Base-by-base conservation (phyloP, 345 rosid species). In the Lenwebbia sp. region DNA sequence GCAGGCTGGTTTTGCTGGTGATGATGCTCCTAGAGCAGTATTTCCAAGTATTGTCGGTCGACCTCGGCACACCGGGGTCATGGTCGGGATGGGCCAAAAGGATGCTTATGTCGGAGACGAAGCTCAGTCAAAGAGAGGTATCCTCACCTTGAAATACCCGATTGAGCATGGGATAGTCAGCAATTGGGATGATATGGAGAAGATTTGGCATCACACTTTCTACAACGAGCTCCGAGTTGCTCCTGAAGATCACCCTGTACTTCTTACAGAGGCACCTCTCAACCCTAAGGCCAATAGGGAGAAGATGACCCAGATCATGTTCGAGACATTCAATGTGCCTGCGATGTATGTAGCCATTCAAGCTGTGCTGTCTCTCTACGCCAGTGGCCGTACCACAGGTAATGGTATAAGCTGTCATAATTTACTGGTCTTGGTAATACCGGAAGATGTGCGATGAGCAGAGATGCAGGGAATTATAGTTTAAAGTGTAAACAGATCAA, bases 11-110 rank as follows among this genome's bases (percentile, higher is more conserved):
- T 92, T 92, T 85, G 95, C 94, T 26, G 95, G 95, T 52, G 95
- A 93, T 88, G 95, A 93, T 90, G 95, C 94, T 56, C 95, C 95
- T 17, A 92, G 95, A 87, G 95, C 94, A 81, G 94, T 92, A 33
- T 93, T 93, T 88, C 95, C 94, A 9, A 93, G 92, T 84, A 92
- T 92, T 53, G 91, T 92, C 23, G 92, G 93, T 54, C 83, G 93
- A 82, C 92, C 93, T 30, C 90, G 91, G 51, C 92, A 92, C 85
- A 90, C 92, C 7, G 92, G 93, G 65, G 92, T 92, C 86, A 92
- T 92, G 93, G 90, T 90, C 83, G 93, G 92, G 44, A 90, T 92
- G 93, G 93, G 91, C n/a, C 92, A 91, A 57, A 91, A 90, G 90
- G 93, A 91, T 84, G 91, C 92, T 23, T 91, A 89, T 25, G 90